Evolutionary conservation across 148 eudicot species (phyloP), one percentile per base, ranked within the genome.

Genomic region (Spergularia bocconei): DNA sequence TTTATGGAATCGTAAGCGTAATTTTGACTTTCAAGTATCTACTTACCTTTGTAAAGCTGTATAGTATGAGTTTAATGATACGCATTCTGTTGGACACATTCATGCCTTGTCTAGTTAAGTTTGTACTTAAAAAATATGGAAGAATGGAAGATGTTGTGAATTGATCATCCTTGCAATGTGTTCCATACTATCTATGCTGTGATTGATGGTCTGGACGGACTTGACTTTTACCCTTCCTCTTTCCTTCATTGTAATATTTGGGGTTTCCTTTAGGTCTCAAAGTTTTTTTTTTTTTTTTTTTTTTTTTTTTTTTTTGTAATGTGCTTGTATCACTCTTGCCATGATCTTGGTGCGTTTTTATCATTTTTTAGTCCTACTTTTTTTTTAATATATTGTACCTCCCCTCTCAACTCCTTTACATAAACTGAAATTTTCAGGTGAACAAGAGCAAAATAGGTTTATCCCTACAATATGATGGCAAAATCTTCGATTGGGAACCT

Each of bases 1-100:
- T 92, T 71, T 79, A 82, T 72, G 89, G 91, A 79, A 86, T 88
- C 63, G 98, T 94, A 80, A 88, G 97, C 72, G 41, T 59, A n/a
- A 52, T 65, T 77, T 11, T 56, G 23, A 21, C 47, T 58, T 60
- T 20, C 52, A 12, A 16, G 17, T 55, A 59, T 66, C 67, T 66
- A 5, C 59, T 17, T 51, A 59, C 11, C 1, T 20, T 16, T 41
- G 15, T 63, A 44, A 61, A 39, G 11, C 57, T 70, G 33, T 56
- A 23, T 56, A 8, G n/a, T 50, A 54, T 7, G 14, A 33, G 67
- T 38, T 14, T 75, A 23, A 44, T 44, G 5, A 4, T 44, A 2
- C 6, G 48, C 48, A 9, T 44, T 44, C 8, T 44, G 10, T 6
- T 44, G 58, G 21, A 44, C 19, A 56, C 11, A 13, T 13, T 36